A percentile compares a stretch with the other conserved stretches of the same genome.
Evolutionary conservation across 495 filamentous ascomycete species (phyloP).

Genomic region (Ramalina intermedia): DNA sequence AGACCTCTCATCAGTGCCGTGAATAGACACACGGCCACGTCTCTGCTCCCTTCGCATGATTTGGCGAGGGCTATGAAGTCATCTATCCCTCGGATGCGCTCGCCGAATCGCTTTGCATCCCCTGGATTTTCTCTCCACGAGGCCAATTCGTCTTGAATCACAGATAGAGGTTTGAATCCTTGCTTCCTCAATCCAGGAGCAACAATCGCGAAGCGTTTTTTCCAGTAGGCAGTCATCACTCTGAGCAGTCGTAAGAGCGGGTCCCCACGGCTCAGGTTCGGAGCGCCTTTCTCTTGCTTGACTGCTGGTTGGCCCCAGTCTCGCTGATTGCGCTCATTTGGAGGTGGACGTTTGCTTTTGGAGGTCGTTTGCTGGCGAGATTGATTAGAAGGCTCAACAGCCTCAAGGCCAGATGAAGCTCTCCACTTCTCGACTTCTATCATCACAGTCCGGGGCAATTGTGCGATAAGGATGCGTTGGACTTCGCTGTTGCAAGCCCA

Average conservation of each 20-base stretch:
- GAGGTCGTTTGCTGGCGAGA: not conserved
- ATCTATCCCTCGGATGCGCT: constrained; percentile 48
- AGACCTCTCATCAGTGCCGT: constrained; percentile 75
- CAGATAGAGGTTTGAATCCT: constrained; percentile 63
- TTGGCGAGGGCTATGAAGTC: constrained; percentile 57
- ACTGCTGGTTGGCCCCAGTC: constrained; percentile 65
- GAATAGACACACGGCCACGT: constrained; percentile 82
- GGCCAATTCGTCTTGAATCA: constrained; percentile 49
- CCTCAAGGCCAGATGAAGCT: constrained; percentile 44
- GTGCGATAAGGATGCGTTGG: constrained; percentile 60
- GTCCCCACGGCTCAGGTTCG: constrained; percentile 66
- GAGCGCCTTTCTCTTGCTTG: constrained; percentile 50
- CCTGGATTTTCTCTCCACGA: constrained; percentile 47
- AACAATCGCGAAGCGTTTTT: constrained; percentile 62
- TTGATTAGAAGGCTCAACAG: constrained; percentile 18
- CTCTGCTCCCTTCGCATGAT: constrained; percentile 65
- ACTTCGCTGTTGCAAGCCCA: constrained; percentile 73
- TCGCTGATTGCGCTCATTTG: constrained; percentile 34
- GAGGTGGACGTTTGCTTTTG: constrained; percentile 5
- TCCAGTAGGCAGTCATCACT: constrained; percentile 70
- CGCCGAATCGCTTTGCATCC: constrained; percentile 53
- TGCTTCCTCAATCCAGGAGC: constrained; percentile 73
- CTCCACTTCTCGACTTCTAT: constrained; percentile 67
- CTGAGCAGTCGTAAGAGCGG: constrained; percentile 70
- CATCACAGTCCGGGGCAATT: constrained; percentile 48